Evolutionary conservation across 177 flowering plant genomes (phyloP).

Genomic region (Tripterygium wilfordii): DNA sequence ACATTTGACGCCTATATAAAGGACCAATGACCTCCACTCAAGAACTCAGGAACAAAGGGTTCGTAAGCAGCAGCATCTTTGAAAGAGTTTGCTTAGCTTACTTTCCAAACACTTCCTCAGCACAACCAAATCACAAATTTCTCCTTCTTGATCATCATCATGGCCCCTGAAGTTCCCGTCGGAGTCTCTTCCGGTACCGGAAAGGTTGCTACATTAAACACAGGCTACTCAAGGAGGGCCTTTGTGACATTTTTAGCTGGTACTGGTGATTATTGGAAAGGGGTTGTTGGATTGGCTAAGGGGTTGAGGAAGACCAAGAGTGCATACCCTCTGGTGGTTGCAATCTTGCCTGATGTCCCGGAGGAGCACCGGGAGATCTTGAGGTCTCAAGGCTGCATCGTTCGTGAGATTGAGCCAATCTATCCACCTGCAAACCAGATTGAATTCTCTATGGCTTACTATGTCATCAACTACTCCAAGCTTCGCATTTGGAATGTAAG

Average conservation of each 20-base stretch:
- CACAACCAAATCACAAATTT: too few species aligned
- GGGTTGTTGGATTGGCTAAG: slow-evolving; percentile 65
- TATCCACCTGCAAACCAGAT: slow-evolving; percentile 54
- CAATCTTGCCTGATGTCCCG: slow-evolving; percentile 66
- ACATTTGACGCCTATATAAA: slow-evolving; percentile 33
- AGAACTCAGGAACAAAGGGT: slow-evolving; percentile 23
- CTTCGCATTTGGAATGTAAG: slow-evolving; percentile 75
- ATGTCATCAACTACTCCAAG: too few species aligned
- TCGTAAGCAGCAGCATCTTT: slow-evolving; percentile 15
- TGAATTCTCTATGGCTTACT: slow-evolving; percentile 59
- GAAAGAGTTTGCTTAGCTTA: slow-evolving; percentile 9
- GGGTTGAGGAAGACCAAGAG: slow-evolving; percentile 50
- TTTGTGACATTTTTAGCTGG: slow-evolving; percentile 71
- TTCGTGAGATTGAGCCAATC: slow-evolving; percentile 64
- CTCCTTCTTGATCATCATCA: slow-evolving; percentile 1
- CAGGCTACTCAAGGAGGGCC: slow-evolving; percentile 40
- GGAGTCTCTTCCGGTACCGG: slow-evolving; percentile 13
- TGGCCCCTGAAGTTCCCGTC: slow-evolving; percentile 41
- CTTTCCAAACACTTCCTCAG: slow-evolving; percentile 16
- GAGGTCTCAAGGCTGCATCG: slow-evolving; percentile 57
- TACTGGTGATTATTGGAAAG: slow-evolving; percentile 62
- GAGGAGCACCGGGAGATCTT: slow-evolving; percentile 62
- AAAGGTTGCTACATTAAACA: slow-evolving; percentile 18
- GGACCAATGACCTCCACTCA: slow-evolving; percentile 4
- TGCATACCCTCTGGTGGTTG: slow-evolving; percentile 64